Evolutionary conservation across 495 filamentous ascomycete species (phyloP).

Genomic region (Aspergillus bertholletiae): DNA sequence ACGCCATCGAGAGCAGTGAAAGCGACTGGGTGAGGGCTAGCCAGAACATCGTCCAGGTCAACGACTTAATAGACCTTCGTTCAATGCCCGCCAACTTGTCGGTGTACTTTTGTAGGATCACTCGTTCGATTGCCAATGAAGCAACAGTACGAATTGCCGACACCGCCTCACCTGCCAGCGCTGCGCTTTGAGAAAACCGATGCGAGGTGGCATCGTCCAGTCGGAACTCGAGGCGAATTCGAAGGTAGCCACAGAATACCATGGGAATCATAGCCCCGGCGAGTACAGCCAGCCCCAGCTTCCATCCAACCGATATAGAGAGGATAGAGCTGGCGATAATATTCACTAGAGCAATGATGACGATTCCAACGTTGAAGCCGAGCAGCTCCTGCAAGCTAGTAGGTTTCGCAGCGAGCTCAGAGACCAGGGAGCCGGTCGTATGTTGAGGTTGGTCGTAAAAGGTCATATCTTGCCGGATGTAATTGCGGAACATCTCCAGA

Average conservation of each 20-base stretch:
- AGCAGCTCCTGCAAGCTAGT: conserved; percentile 55
- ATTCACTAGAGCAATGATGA: conserved; percentile 32
- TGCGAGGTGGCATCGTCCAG: conserved; percentile 48
- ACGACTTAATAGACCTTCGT: conserved; percentile 28
- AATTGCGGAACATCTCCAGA: conserved; percentile 41
- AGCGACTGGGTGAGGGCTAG: conserved; percentile 14
- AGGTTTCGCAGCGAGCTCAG: conserved; percentile 49
- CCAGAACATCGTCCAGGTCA: conserved; percentile 7
- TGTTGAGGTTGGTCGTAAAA: conserved; percentile 45
- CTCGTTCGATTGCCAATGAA: conserved; percentile 42
- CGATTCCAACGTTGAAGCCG: conserved; percentile 20
- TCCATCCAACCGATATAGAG: conserved; percentile 52
- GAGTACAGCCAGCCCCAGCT: conserved; percentile 51
- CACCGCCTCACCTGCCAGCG: conserved; percentile 50
- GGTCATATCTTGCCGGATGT: conserved; percentile 45
- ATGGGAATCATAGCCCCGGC: conserved; percentile 47
- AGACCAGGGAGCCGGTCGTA: conserved; percentile 40
- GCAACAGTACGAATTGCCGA: conserved; percentile 49
- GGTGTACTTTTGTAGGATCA: conserved; percentile 39
- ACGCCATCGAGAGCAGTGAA: conserved; percentile 36
- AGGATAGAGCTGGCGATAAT: conserved; percentile 46
- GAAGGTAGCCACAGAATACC: conserved; percentile 46
- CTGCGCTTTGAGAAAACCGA: conserved; percentile 45
- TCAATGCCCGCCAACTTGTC: conserved; percentile 41
- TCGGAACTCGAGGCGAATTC: conserved; percentile 35